Evolutionary conservation across 192 early-diverging fungal genomes (phyloP).

Genomic region (Umbelopsis isabellina): DNA sequence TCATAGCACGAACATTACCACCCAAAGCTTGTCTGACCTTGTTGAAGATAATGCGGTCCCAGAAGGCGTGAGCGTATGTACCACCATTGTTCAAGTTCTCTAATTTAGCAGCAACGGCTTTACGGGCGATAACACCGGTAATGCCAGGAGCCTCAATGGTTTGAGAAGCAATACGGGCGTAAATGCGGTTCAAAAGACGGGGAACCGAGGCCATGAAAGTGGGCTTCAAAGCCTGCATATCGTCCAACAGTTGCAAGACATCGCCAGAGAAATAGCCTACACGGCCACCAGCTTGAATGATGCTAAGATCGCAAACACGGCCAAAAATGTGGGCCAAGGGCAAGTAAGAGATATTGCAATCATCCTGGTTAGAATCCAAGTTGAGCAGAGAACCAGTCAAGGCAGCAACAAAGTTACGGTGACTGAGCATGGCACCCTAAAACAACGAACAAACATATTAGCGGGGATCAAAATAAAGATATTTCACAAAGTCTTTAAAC

Average conservation of each 20-base stretch:
- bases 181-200: constrained; percentile 87
- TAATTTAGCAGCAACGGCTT: constrained; percentile 60
- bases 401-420: constrained; percentile 70
- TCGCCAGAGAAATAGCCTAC: constrained; percentile 84
- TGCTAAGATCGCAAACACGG: constrained; percentile 59
- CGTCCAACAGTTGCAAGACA: constrained; percentile 74
- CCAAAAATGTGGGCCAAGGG: constrained; percentile 93
- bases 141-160: constrained; percentile 67
- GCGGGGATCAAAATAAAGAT: neutral
- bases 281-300: constrained; percentile 57
- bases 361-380: constrained; percentile 23
- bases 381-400: constrained; percentile 26
- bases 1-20: constrained; percentile 78
- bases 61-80: constrained; percentile 74
- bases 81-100: constrained; percentile 66
- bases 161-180: constrained; percentile 70
- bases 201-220: constrained; percentile 86
- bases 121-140: constrained; percentile 59
- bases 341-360: constrained; percentile 64
- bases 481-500: neutral
- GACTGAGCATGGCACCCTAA: constrained; percentile 71
- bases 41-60: constrained; percentile 89
- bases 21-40: constrained; percentile 76
- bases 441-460: constrained; percentile 6
- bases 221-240: constrained; percentile 79